These are phyloP conservation scores for Rubus parviflorus DNA, from an alignment of 306 rosid genomes.

Conservation along the genomic window DNA sequence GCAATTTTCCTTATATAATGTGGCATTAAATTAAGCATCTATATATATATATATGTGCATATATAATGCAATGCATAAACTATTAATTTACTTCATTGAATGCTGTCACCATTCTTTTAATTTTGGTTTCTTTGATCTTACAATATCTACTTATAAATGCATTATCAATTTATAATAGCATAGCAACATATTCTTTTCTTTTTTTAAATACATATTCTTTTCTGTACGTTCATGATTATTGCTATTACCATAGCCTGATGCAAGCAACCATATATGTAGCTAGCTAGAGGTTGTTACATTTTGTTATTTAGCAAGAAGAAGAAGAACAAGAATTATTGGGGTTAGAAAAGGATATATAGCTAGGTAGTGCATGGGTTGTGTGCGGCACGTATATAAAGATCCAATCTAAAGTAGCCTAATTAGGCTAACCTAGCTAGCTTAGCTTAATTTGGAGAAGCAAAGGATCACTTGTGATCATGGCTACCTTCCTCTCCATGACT, in stretches of 20 bases:
- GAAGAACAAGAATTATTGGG: not conserved
- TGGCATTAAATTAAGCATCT: too few relatives aligned
- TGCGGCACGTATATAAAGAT: slow-evolving; percentile 34
- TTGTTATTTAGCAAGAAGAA: not conserved
- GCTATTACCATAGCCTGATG: not conserved
- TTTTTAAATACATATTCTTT: too few relatives aligned
- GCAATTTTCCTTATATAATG: too few relatives aligned
- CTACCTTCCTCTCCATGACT: slow-evolving; percentile 14
- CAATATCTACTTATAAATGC: not conserved
- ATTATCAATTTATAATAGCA: too few relatives aligned
- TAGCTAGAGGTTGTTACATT: not conserved
- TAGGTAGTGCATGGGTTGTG: slow-evolving; percentile 29
- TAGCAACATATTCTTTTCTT: too few relatives aligned
- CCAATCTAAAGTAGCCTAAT: slow-evolving; percentile 5
- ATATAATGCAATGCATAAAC: not conserved
- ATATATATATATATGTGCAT: too few relatives aligned
- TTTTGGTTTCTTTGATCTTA: not conserved
- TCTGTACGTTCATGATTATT: not conserved
- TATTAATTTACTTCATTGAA: too few relatives aligned
- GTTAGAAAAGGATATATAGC: not conserved
- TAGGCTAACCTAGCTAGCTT: not conserved
- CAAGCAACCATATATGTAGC: not conserved
- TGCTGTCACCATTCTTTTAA: not conserved
- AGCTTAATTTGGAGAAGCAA: slow-evolving; percentile 3
- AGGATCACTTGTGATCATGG: slow-evolving; percentile 8